These are phyloP conservation scores for Trichophyton rubrum DNA, from an alignment of 2,329 filamentous ascomycete genomes.

Conservation along the genomic window DNA sequence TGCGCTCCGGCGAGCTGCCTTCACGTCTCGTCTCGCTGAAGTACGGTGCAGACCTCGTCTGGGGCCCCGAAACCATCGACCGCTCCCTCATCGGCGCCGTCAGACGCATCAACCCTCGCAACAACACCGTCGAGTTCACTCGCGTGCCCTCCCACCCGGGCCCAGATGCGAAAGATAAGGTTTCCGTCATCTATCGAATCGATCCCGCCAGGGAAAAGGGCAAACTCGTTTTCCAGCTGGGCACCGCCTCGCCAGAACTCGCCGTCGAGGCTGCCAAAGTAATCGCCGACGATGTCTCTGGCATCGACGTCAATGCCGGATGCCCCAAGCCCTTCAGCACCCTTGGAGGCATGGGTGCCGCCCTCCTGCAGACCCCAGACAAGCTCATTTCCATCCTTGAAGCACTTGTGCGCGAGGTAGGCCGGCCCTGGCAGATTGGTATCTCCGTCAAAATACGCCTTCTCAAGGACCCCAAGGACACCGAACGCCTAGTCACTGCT, in stretches of 20 bases:
- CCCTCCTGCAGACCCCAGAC: constrained; percentile 73
- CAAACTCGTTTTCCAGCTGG: constrained; percentile 80
- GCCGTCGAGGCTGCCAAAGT: constrained; percentile 76
- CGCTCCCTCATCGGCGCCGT: constrained; percentile 78
- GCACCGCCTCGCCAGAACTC: constrained; percentile 67
- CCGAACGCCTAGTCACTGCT: constrained; percentile 60
- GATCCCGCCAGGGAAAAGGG: constrained; percentile 64
- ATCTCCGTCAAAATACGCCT: constrained; percentile 96
- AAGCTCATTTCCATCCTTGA: constrained; percentile 70
- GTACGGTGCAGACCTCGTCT: constrained; percentile 93
- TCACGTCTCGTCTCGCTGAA: constrained; percentile 78
- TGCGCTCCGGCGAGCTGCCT: constrained; percentile 89
- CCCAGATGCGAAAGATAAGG: constrained; percentile 29
- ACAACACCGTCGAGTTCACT: constrained; percentile 73
- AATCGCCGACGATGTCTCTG: constrained; percentile 75
- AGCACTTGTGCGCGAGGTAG: constrained; percentile 66
- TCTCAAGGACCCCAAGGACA: constrained; percentile 62
- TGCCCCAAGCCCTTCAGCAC: constrained; percentile 97
- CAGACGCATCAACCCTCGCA: constrained; percentile 61
- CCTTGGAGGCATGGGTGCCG: constrained; percentile 87
- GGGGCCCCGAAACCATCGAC: constrained; percentile 95
- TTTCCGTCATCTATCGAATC: constrained; percentile 70
- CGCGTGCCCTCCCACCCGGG: constrained; percentile 60
- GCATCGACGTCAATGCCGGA: constrained; percentile 96
- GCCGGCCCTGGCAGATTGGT: constrained; percentile 67